Percentiles rank a stretch among this genome's conserved stretches.
Conservation (phyloP, 2,329 filamentous ascomycete species). For the Parafenestella ontariensis region DNA sequence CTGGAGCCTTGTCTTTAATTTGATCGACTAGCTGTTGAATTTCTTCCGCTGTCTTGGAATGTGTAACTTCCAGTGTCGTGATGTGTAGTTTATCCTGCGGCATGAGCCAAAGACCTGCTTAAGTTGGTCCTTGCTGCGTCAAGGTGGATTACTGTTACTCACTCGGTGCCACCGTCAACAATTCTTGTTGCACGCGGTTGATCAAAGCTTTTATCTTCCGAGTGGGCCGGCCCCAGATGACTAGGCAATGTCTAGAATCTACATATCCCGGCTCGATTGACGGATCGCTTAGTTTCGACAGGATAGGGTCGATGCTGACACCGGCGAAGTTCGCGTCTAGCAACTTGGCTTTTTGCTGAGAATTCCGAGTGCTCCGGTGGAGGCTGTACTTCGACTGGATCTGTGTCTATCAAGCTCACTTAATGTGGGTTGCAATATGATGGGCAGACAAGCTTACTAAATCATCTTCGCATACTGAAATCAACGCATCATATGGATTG, state of each 20-base stretch:
- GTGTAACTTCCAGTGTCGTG: conserved; percentile 84
- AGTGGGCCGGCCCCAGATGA: conserved; percentile 88
- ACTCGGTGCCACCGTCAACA: conserved; percentile 74
- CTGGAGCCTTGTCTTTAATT: conserved; percentile 63
- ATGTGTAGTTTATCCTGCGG: conserved; percentile 79
- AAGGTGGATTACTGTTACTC: conserved; percentile 39
- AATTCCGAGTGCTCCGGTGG: conserved; percentile 78
- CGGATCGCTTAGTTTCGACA: conserved; percentile 72
- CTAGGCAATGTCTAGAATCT: conserved; percentile 81
- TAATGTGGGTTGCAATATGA: neutral
- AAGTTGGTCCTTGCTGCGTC: conserved; percentile 8
- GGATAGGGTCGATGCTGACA: conserved; percentile 76
- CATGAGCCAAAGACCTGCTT: conserved; percentile 83
- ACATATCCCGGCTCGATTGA: conserved; percentile 70
- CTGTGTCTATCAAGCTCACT: conserved; percentile 56
- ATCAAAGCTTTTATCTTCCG: conserved; percentile 73
- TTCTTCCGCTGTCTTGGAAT: conserved; percentile 74
- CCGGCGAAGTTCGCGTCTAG: conserved; percentile 71
- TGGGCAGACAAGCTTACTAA: conserved; percentile 57
- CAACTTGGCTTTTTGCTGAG: conserved; percentile 76
- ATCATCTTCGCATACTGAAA: conserved; percentile 70
- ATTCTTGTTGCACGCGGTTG: conserved; percentile 69
- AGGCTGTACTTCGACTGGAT: conserved; percentile 76
- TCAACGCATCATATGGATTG: conserved; percentile 80
- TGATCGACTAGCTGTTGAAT: conserved; percentile 68